Base-by-base conservation (phyloP, 1,139 yeast genomes). In the Taphrina communis region DNA sequence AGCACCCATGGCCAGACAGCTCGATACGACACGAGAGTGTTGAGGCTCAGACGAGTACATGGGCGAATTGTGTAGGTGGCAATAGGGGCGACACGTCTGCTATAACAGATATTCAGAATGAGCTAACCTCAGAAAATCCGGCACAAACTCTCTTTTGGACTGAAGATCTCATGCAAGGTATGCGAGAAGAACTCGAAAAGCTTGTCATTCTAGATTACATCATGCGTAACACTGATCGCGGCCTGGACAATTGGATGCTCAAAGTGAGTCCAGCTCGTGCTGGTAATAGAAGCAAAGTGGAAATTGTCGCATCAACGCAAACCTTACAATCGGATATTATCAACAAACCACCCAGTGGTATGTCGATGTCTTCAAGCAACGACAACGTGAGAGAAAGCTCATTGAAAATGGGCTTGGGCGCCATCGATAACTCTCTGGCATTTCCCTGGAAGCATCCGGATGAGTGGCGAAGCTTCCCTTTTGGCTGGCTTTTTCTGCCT, bases 381-480 rank as follows among this genome's bases (percentile, higher is more conserved):
- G 58, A 53, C 6, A 38, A 17, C n/a, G 36, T 6, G 6, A 17
- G 58, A 35, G 41, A n/a, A n/a, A 17, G 36, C 14, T 19, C 38
- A 8, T 25, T 9, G 21, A 38, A 53, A 25, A 72, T 88, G n/a
- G 82, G 79, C 66, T 81, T 88, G 25, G 92, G 91, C 1, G 94
- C 94, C 0, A 88, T 88, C 65, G 94, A 88, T 74, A 87, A 90
- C 2, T 93, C 93, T 0, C 79, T 88, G 41, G 84, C 93, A 0
- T 88, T 87, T 73, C 94, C 94, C 4, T 88, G 93, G 93, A 88
- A 88, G 74, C 90, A 88, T 73, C 94, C 94, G 0, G 90, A 88
- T 76, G 92, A 88, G 74, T 88, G 93, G 92, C 78, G 94, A 68
- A 86, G 90, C 0, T 88, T 87, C 73, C 94, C 94, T 0, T 88